Evolutionary conservation across 2,329 filamentous ascomycete species (phyloP), one percentile per base, ranked within the genome.

Genomic region (Neonectria neomacrospora): DNA sequence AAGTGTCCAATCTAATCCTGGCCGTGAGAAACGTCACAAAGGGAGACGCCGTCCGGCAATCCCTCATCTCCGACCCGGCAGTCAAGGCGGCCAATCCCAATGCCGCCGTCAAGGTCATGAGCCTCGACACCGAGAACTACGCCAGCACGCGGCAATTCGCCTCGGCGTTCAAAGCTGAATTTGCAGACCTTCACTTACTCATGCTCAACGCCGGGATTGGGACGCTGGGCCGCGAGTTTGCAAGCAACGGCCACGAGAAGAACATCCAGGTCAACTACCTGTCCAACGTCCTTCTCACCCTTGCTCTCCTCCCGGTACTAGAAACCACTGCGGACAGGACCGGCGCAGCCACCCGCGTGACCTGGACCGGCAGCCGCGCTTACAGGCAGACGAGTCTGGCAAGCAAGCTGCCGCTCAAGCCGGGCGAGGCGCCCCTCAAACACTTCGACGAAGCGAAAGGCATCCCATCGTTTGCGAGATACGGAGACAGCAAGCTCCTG

Each of bases 1-100:
- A 77, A 1, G 64, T 78, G 4, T 69, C 72, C 1, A 78, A 72
- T 12, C 69, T 84, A 3, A 76, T 84, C 22, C 71, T 84, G 26
- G 82, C 72, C 3, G 80, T 82, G 1, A 76, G 81, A 4, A 74
- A 76, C 26, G 23, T 69, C 0, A 30, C 64, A 2, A 77, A 75
- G 44, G 76, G 76, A 1, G 69, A 78, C 20, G 14, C 67, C 6
- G 63, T 78, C 54, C 47, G 66, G 7, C 18, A 47, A 1, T 3
- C 14, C 1, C 52, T 74, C 4, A n/a, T 64, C 0, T 34, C 55
- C 9, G 54, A 71, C 2, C 50, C 48, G 2, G 58, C 45, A 2
- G 44, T 73, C 23, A 56, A 66, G n/a, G 5, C 60, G 16, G 51
- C 58, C 34, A 63, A 66, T 2, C 61, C 68, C 2, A 41, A 44